Evolutionary conservation across 2,329 filamentous ascomycete genomes (phyloP).

Genomic region (Balansia obtecta): DNA sequence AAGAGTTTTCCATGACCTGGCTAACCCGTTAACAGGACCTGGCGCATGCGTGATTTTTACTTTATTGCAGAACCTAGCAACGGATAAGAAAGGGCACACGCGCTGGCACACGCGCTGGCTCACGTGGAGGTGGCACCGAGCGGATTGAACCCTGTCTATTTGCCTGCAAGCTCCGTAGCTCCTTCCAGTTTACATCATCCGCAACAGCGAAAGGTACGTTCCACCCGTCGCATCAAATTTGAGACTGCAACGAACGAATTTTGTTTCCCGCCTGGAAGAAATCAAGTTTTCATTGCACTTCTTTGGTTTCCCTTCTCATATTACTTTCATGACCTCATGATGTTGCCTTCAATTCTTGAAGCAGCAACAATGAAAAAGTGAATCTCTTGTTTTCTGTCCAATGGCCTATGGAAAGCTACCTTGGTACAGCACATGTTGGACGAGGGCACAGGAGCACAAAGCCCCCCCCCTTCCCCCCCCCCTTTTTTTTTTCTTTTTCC

Average conservation of each 20-base stretch:
- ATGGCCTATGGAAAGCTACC: not conserved
- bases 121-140: constrained; percentile 1
- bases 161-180: not conserved
- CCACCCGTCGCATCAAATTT: not conserved
- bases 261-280: not conserved
- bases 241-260: not conserved
- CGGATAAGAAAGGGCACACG: not conserved
- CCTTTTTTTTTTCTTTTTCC: too few species aligned
- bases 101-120: constrained; percentile 3
- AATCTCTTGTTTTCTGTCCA: not conserved
- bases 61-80: not conserved
- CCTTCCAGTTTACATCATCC: not conserved
- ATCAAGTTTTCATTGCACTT: not conserved
- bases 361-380: not conserved
- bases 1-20: not conserved
- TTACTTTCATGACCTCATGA: not conserved
- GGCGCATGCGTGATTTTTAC: not conserved
- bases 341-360: not conserved
- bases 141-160: not conserved
- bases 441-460: too few species aligned
- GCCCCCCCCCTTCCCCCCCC: too few species aligned
- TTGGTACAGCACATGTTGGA: too few species aligned
- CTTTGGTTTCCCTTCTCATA: not conserved
- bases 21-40: not conserved
- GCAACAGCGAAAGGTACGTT: not conserved